Evolutionary conservation across 1,284 basidiomycete genomes (phyloP), one percentile per base, ranked within the genome.

Genomic region (Malassezia sp.): DNA sequence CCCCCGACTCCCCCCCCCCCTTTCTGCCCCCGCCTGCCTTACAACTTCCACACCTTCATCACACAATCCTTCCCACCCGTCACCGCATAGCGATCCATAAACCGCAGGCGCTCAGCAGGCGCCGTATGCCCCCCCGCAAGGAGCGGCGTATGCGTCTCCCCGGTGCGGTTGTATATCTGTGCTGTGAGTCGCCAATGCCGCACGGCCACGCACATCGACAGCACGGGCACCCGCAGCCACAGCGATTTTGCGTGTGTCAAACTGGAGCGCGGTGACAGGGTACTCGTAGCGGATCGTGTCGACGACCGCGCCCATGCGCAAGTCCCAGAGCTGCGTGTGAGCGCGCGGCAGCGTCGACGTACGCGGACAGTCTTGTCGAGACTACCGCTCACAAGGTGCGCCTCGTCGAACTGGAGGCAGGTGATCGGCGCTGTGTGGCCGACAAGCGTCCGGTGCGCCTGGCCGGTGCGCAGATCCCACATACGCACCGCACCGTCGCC

Each of bases 401-500:
- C 76, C 73, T 97, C 90, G 74, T 99, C 93, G 63, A 99, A 97
- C 70, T 97, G 93, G 17, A 99, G 75, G 63, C 83, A 88, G 2
- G 88, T 96, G 38, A 97, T 81, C 4, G 93, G 89, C 0, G 78
- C 85, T 1, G 87, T 95, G 71, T 99, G 93, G 5, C 91, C 93
- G 20, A 85, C 73, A 38, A 99, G 74, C 8, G 90, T 95, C 32
- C 93, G 77, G 72, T 96, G 90, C 11, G 89, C 83, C 71, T 97
- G 91, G 4, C 93, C 93, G 31, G 91, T 99, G 31, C 93, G 83
- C 90, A 97, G 50, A 69, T 99, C 93, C 93, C 93, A 97, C 87
- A 99, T 93, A 51, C 93, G 76, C 23, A 97, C 88, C 0, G 84
- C 90, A 29, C 91, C 90, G 72, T 99, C 93, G 1, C 87, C 90